These are phyloP conservation scores for Brassica incana DNA, from an alignment of 345 rosid species.

Conservation along the genomic window DNA sequence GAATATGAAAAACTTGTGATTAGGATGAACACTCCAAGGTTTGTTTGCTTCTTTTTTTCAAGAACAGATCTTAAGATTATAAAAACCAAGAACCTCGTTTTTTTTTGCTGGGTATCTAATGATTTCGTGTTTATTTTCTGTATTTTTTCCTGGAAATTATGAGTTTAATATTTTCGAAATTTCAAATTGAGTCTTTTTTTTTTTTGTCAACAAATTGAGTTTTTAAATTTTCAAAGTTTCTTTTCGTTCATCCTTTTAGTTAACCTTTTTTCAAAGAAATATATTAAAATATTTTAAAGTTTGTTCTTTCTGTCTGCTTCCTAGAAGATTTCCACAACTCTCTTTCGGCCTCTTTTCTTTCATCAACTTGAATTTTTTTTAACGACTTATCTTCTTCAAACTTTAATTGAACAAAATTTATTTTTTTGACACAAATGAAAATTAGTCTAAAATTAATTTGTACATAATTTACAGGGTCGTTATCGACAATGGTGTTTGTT, in stretches of 20 bases:
- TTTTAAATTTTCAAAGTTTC: neutral
- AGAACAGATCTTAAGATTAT: neutral
- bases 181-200: neutral
- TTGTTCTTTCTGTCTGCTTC: slow-evolving; percentile 33
- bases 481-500: slow-evolving; percentile 89
- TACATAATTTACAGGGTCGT: slow-evolving; percentile 45
- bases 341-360: slow-evolving; percentile 8
- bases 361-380: slow-evolving; percentile 25
- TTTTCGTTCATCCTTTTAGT: neutral
- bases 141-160: neutral
- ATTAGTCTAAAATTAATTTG: slow-evolving; percentile 21
- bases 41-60: slow-evolving; percentile 6
- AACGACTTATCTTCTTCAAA: slow-evolving; percentile 30
- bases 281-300: slow-evolving; percentile 18
- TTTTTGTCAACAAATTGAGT: too few species aligned
- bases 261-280: neutral
- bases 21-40: slow-evolving; percentile 96
- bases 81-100: slow-evolving; percentile 6
- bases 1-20: slow-evolving; percentile 93
- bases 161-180: neutral
- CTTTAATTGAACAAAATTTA: neutral
- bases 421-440: neutral
- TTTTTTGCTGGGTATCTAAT: neutral
- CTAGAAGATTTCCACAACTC: slow-evolving; percentile 9
- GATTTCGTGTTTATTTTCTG: neutral